Conservation (phyloP, 495 filamentous ascomycete species). For the Tirmania nivea region DNA sequence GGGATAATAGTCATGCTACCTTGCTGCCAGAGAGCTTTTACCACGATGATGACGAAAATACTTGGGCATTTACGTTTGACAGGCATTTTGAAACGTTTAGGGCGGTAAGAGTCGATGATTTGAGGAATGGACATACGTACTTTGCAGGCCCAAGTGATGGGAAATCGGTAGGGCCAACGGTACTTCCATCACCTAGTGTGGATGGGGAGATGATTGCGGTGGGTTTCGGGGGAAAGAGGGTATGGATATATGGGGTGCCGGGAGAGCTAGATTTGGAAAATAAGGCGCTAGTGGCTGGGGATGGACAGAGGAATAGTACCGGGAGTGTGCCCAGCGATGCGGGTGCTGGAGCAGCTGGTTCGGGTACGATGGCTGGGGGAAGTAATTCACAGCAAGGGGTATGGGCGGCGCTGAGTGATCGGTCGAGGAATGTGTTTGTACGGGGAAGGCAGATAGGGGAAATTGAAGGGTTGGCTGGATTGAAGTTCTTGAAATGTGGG, state of each 20-base stretch:
- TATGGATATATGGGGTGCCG: constrained; percentile 68
- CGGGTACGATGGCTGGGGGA: neutral
- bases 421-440: constrained; percentile 40
- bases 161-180: constrained; percentile 34
- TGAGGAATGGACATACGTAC: constrained; percentile 56
- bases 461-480: constrained; percentile 33
- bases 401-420: constrained; percentile 49
- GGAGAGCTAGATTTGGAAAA: constrained; percentile 39
- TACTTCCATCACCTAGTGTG: constrained; percentile 43
- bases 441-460: constrained; percentile 34
- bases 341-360: constrained; percentile 19
- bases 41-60: constrained; percentile 46
- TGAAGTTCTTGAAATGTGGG: constrained; percentile 39
- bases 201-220: constrained; percentile 53
- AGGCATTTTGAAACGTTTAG: constrained; percentile 53
- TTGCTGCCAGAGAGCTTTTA: constrained; percentile 33
- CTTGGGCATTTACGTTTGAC: constrained; percentile 65
- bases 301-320: constrained; percentile 17
- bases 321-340: constrained; percentile 8
- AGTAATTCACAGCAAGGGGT: constrained; percentile 12
- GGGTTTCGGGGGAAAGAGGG: constrained; percentile 46
- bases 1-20: constrained; percentile 55
- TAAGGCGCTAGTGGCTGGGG: constrained; percentile 11
- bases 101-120: constrained; percentile 49
- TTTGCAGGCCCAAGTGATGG: constrained; percentile 45